Base-by-base conservation (phyloP, 2,329 filamentous ascomycete species). In the Fusarium setosum region DNA sequence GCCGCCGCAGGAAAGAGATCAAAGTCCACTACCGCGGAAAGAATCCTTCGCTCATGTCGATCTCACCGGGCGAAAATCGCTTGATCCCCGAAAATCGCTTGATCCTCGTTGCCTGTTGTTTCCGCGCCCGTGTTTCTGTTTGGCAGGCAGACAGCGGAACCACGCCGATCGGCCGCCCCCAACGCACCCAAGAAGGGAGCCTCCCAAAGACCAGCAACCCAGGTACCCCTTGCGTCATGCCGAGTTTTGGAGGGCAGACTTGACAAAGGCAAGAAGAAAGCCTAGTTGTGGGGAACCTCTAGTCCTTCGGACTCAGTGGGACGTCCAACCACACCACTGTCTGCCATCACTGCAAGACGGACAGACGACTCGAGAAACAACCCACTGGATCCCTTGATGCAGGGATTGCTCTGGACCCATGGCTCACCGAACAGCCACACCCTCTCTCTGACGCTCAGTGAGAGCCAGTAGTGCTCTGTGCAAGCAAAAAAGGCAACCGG, bases 141-240 rank as follows among this genome's bases (percentile, higher is more conserved):
- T 45, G 50, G 41, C 59, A 41, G 55, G 54, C 38, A 37, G 47
- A 51, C 55, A 60, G 66, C 55, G 66, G 57, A 68, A 56, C 56
- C 53, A 68, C 40, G 41, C 68, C 66, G 70, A 70, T 72, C 54
- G 61, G 41, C 63, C 66, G 63, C 57, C 54, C 59, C 61, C 56
- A 67, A 58, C 54, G 18, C 34, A 48, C 35, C 35, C 32, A 26
- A 38, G 61, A 51, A 32, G 40, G 41, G 51, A 52, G 37, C 24
- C 24, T 32, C 32, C 20, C 58, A 61, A 61, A 59, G 57, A 35
- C 52, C 31, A 40, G 44, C 53, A 55, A 23, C 61, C 63, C 24
- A 53, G 62, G 57, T 49, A 59, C 51, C 59, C 70, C 68, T 72
- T 70, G 70, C 70, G 65, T 70, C 68, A 72, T 67, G 59, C 44